A percentile compares a stretch with the other conserved stretches of the same genome.
These are phyloP conservation scores for Dipteronia dyeriana DNA, from an alignment of 345 rosid genomes.

Conservation along the genomic window DNA sequence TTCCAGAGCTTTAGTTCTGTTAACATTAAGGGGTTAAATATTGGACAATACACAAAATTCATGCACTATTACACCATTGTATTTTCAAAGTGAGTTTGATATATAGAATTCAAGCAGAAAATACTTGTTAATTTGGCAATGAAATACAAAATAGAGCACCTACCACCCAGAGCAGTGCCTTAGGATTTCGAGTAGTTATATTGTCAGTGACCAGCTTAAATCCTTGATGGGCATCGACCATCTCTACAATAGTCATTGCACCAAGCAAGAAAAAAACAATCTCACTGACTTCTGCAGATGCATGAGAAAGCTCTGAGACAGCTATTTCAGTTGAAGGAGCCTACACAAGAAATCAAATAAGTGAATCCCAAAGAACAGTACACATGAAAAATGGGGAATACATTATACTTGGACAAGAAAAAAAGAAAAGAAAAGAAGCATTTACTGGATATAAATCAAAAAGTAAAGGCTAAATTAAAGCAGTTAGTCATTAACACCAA, in stretches of 20 bases:
- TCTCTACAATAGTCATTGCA: constrained; percentile 98
- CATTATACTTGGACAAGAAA: neutral
- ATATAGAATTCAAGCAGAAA: constrained; percentile 1
- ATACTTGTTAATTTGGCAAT: constrained; percentile 6
- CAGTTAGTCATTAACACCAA: neutral
- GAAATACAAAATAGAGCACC: constrained; percentile 30
- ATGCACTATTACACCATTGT: neutral
- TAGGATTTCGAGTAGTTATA: constrained; percentile 90
- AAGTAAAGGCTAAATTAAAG: neutral
- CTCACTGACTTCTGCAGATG: constrained; percentile 94
- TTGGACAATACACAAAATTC: neutral
- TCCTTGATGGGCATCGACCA: constrained; percentile 99
- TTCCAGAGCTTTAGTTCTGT: neutral
- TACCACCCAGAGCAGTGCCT: constrained; percentile 92
- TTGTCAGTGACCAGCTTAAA: constrained; percentile 96
- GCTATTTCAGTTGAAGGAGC: constrained; percentile 97
- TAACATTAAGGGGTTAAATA: neutral
- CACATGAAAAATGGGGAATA: neutral
- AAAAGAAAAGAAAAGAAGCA: neutral
- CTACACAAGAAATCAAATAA: constrained; percentile 41
- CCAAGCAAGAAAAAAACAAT: constrained; percentile 97
- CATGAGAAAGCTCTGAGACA: constrained; percentile 80
- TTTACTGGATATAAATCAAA: neutral
- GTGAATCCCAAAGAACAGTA: constrained; percentile 9
- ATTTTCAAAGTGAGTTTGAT: neutral